phyloP scores from a whole-genome alignment of 2,329 filamentous ascomycete species.

The Diaporthe ilicicola region DNA sequence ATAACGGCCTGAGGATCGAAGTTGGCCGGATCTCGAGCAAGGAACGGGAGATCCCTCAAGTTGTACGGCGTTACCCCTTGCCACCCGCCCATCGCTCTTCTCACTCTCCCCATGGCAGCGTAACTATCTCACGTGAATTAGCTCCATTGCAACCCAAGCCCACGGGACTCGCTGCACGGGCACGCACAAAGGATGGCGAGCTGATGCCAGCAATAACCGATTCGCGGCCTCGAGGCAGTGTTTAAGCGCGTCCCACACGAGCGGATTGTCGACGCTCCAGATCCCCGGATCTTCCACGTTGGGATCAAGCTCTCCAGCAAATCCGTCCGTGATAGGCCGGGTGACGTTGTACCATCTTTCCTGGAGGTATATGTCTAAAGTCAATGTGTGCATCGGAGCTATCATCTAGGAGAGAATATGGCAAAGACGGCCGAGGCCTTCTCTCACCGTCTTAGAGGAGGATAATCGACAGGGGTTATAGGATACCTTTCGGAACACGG shows the following conservation, averaged over 20 bases:
- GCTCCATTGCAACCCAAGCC: neutral
- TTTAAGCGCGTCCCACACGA: neutral
- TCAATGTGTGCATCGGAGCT: neutral
- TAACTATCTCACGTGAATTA: neutral
- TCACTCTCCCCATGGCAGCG: neutral
- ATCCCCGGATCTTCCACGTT: neutral
- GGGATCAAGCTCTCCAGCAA: neutral
- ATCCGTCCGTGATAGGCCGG: neutral
- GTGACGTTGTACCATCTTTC: neutral
- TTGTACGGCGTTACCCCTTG: neutral
- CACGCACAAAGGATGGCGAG: neutral
- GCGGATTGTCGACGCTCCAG: neutral
- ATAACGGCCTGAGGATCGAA: neutral
- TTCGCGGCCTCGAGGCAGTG: neutral
- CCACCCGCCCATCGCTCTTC: neutral
- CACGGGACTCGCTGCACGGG: rapidly evolving
- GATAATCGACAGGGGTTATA: too few species aligned
- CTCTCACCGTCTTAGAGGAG: neutral
- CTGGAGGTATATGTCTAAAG: neutral
- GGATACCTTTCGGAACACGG: neutral
- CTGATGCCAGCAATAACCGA: neutral
- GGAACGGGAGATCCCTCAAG: rapidly evolving
- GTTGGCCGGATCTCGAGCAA: neutral
- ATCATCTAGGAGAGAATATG: too few species aligned
- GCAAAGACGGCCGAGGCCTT: neutral